Evolutionary conservation across 371 early-diverging fungal genomes (phyloP).

Genomic region (Saksenaea oblongispora): DNA sequence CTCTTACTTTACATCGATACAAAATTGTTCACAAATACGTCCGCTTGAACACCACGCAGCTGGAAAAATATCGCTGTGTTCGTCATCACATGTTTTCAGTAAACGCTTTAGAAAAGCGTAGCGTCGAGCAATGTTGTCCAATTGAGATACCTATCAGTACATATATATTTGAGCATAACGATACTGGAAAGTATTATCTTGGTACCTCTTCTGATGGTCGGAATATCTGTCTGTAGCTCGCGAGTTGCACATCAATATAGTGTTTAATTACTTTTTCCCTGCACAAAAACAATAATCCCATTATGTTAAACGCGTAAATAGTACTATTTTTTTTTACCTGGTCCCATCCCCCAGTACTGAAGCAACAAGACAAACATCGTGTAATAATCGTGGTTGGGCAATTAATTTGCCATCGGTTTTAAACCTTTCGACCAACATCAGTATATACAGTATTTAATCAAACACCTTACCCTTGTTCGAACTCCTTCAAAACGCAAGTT

Average conservation of each 20-base stretch:
- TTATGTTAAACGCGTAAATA: background rate
- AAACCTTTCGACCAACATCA: slow-evolving; percentile 32
- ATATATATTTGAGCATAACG: background rate
- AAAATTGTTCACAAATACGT: slow-evolving; percentile 73
- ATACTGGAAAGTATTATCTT: background rate
- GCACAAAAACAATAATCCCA: background rate
- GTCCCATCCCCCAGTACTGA: slow-evolving; percentile 70
- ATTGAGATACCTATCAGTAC: slow-evolving; percentile 64
- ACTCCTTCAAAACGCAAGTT: slow-evolving; percentile 73
- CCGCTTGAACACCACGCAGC: slow-evolving; percentile 78
- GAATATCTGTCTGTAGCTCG: slow-evolving; percentile 85
- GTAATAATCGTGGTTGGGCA: slow-evolving; percentile 55
- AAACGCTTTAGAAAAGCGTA: slow-evolving; percentile 92
- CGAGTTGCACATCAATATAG: slow-evolving; percentile 82
- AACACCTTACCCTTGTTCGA: slow-evolving; percentile 59
- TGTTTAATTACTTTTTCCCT: slow-evolving; percentile 65
- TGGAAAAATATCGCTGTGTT: slow-evolving; percentile 83
- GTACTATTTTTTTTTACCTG: slow-evolving; percentile 44
- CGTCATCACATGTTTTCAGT: slow-evolving; percentile 83
- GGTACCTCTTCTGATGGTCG: slow-evolving; percentile 75
- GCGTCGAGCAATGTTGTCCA: slow-evolving; percentile 86
- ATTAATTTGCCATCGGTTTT: slow-evolving; percentile 52
- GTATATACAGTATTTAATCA: background rate
- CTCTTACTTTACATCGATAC: slow-evolving; percentile 72
- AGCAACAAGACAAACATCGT: slow-evolving; percentile 80